Base-by-base conservation (phyloP, 1,284 basidiomycete genomes). In the Exobasidium cylindrosporum region DNA sequence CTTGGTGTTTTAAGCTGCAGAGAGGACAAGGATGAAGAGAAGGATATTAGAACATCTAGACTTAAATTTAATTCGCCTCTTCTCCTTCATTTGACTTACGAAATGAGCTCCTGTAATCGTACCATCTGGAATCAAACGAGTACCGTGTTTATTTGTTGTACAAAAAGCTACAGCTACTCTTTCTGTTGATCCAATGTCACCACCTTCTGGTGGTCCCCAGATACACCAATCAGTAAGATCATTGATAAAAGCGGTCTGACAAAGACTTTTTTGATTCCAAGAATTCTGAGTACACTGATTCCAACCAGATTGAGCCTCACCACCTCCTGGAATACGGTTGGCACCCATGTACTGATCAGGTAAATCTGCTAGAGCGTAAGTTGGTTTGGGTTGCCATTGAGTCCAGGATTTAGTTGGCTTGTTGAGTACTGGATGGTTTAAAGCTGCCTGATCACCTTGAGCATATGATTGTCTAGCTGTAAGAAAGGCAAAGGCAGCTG, bases 221-320 rank as follows among this genome's bases (percentile, higher is more conserved):
- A 61, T 46, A 57, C 60, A 77, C 60, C 73, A 77, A 61, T 77
- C 75, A 1, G 70, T 70, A 17, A 74, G 60, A 40, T 67, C 68
- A 67, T 77, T 77, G 57, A 77, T 53, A 62, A 67, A 77, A 13
- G 74, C 66, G 23, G 74, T 77, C 54, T 77, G 75, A 56, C 75
- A 77, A 11, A 24, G 52, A n/a, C 73, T 71, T 35, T 69, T 58
- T 32, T 65, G 63, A 58, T 68, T 70, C 65, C 70, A 74, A 3
- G 68, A 61, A 65, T 67, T 65, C 23, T 57, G 53, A 1, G 64
- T 65, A 46, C 72, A 64, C 21, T 53, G 66, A 62, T 74, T 74
- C 69, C 69, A 74, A n/a, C 72, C 72, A 3, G 60, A 58, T 54
- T 74, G 72, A 63, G 44, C 64, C 68, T 11, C 60, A 17, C 32